Conservation (phyloP, 2,329 filamentous ascomycete species). For the Trichoderma simmonsii region DNA sequence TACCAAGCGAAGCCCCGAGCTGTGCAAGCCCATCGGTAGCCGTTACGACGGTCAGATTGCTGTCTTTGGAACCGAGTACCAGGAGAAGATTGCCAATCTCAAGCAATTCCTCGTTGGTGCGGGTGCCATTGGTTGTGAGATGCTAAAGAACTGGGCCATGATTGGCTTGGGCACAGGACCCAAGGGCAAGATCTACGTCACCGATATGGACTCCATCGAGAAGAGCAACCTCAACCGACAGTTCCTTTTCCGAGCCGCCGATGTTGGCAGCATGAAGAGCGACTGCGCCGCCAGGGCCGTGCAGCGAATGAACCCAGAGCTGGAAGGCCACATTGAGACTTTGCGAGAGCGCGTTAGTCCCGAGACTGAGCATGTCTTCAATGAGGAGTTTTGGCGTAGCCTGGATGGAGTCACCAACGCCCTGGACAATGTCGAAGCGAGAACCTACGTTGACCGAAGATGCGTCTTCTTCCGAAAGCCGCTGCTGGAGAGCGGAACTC, state of each 20-base stretch:
- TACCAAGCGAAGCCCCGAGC: slow-evolving; percentile 72
- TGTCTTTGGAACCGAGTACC: slow-evolving; percentile 89
- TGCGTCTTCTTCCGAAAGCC: slow-evolving; percentile 99
- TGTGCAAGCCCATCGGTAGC: slow-evolving; percentile 79
- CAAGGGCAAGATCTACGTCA: slow-evolving; percentile 84
- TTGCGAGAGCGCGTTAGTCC: slow-evolving; percentile 85
- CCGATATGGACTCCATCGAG: slow-evolving; percentile 98
- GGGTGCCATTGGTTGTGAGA: slow-evolving; percentile 96
- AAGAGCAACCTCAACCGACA: slow-evolving; percentile 98
- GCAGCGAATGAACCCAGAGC: slow-evolving; percentile 90
- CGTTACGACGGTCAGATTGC: slow-evolving; percentile 97
- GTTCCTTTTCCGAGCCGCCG: slow-evolving; percentile 89
- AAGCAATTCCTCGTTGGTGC: slow-evolving; percentile 94
- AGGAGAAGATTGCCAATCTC: slow-evolving; percentile 87
- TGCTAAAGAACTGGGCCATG: slow-evolving; percentile 99
- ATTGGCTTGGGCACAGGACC: slow-evolving; percentile 89
- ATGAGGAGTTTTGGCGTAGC: slow-evolving; percentile 84
- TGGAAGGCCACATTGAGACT: slow-evolving; percentile 79
- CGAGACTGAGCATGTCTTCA: slow-evolving; percentile 92
- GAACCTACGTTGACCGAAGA: slow-evolving; percentile 91
- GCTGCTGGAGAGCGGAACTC: slow-evolving; percentile 89
- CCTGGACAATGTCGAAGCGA: slow-evolving; percentile 93
- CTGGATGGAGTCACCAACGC: slow-evolving; percentile 95
- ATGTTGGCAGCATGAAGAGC: slow-evolving; percentile 96
- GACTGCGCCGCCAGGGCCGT: slow-evolving; percentile 89